Base-by-base conservation (phyloP, 108 stramenopile genomes). In the Cyclotella kingstonii region DNA sequence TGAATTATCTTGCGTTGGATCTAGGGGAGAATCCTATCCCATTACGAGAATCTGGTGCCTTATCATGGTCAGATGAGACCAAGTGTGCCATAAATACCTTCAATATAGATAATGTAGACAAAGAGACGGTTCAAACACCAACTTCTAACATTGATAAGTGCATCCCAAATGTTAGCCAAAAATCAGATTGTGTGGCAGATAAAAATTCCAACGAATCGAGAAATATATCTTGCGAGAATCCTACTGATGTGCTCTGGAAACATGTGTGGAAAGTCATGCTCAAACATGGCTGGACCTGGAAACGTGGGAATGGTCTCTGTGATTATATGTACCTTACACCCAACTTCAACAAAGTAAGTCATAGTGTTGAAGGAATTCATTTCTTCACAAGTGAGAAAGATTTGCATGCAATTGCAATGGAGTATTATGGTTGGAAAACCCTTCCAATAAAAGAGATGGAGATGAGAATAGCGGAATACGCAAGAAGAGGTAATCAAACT, bases 271-370 rank as follows among this genome's bases (percentile, higher is more conserved):
- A 62, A 36, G 35, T 40, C 15, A 46, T 72, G 48, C 55, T 12
- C 17, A 36, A 51, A 2, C 28, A 15, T 12, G 73, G 73, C 17
- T 74, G 73, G 73, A 54, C 26, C 4, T 74, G 68, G 68, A 54
- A 38, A 30, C 39, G 38, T 0, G 50, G 67, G 0, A 39, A 42
- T n/a, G 73, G 73, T 26, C 62, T 74, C 22, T 51, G 40, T 10
- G 72, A 68, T 45, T 69, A 70, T 18, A 53, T 54, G 18, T 74
- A 74, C 51, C 54, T 74, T 21, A 54, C 39, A 52, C 73, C 73
- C 14, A 61, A 38, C 7, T 53, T 40, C 15, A 49, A 35, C 28
- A 54, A 35, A 19, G 40, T 68, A 11, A 61, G 57, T 33, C 54
- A 40, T 30, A 55, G 70, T 1, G 1, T 19, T 5, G 29, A 18